These are phyloP conservation scores for Diaporthe destruens DNA, from an alignment of 2,329 filamentous ascomycete species.

Conservation along the genomic window DNA sequence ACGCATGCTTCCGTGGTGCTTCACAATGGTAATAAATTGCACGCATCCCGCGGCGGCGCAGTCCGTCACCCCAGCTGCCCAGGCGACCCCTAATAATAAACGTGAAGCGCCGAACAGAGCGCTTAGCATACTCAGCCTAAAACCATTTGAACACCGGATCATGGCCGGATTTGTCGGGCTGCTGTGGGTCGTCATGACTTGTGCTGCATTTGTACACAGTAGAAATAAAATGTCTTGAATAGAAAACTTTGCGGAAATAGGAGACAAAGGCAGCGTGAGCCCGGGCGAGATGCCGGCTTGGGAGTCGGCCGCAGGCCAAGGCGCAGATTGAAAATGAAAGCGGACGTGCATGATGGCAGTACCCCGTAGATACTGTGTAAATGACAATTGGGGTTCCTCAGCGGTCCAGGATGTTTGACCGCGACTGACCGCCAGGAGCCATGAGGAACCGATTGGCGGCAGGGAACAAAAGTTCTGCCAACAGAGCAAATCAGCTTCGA, in stretches of 20 bases:
- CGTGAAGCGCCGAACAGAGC: neutral
- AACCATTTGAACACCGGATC: neutral
- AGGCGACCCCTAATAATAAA: neutral
- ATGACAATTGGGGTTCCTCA: neutral
- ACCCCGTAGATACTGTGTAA: neutral
- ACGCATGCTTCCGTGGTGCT: neutral
- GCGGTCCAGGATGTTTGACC: neutral
- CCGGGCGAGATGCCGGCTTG: neutral
- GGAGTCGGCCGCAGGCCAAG: constrained; percentile 10
- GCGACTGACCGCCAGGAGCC: constrained; percentile 4
- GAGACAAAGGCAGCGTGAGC: neutral
- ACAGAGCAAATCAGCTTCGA: constrained; percentile 1
- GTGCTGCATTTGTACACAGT: neutral
- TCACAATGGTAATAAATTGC: neutral
- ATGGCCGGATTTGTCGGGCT: constrained; percentile 4
- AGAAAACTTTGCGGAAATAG: constrained; percentile 12
- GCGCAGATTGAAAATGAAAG: constrained; percentile 1
- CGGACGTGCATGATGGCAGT: constrained; percentile 2
- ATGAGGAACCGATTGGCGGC: constrained; percentile 1
- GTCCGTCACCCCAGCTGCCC: neutral
- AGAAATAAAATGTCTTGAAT: neutral
- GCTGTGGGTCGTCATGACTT: constrained; percentile 12
- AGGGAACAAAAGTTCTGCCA: neutral
- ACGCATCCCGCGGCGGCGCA: neutral
- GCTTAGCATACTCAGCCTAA: constrained; percentile 15